Base-by-base conservation (phyloP, 2,329 filamentous ascomycete genomes). In the Colletotrichum sojae region DNA sequence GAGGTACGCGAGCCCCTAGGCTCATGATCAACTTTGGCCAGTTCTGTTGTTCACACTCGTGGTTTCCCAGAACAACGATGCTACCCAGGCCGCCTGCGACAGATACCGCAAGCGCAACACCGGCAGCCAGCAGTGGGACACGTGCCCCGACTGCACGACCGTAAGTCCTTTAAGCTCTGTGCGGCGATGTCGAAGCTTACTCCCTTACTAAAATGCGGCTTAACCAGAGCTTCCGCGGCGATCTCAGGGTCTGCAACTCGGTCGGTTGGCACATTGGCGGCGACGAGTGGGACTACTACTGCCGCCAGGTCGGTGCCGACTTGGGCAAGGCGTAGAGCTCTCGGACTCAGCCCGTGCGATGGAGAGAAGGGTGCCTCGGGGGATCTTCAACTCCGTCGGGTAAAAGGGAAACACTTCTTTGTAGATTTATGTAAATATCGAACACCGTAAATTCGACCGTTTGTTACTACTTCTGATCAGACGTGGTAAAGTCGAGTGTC, bases 81-180 rank as follows among this genome's bases (percentile, higher is more conserved):
- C 58, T 18, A 61, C 58, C 6, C 31, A 52, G 58, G 46, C 27
- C n/a, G 58, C 58, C n/a, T 61, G 58, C 48, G 18, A 36, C 13
- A 20, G 45, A 16, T 55, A 62, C 59, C 36, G n/a, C 36, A n/a
- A 25, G 12, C 39, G 59, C 39, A 53, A 62, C 49, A 62, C 59
- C 6, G 59, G 59, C 40, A 62, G 6, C 22, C n/a, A 62, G 10
- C 59, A 62, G 15, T 54, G 59, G 59, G 59, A 62, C n/a, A 54
- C 6, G 3, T 62, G 39, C 59, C 49, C 49, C 16, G 59, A 62
- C 20, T 62, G 59, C 49, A 27, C 22, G 4, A 27, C 48, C 18
- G 58, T 61, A 16, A 61, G 46, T n/a, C 54, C 16, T 12, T 36
- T 9, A 2, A 36, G 22, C 52, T 6, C 27, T n/a, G n/a, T n/a